Conservation (phyloP, 2,329 filamentous ascomycete genomes). For the Arthrinium phaeospermum region DNA sequence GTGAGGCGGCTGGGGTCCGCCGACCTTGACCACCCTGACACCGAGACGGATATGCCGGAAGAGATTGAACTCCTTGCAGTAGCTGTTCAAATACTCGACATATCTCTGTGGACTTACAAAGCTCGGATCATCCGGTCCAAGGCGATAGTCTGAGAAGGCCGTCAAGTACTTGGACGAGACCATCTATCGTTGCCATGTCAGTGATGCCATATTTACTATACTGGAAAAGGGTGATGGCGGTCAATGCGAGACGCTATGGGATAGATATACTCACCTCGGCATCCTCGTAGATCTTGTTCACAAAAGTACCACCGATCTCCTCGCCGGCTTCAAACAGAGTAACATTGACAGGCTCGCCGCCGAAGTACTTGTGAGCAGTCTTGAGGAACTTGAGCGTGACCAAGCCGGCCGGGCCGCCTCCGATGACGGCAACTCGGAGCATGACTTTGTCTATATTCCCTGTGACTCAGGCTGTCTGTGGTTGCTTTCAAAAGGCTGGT, state of each 20-base stretch:
- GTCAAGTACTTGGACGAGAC: constrained; percentile 53
- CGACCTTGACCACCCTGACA: constrained; percentile 38
- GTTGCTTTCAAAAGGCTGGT: not conserved
- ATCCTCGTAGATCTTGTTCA: constrained; percentile 50
- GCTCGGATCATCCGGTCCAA: constrained; percentile 46
- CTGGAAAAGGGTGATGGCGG: not conserved
- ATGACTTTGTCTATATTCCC: not conserved
- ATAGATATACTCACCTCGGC: constrained; percentile 41
- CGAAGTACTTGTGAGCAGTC: constrained; percentile 37
- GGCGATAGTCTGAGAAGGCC: constrained; percentile 51
- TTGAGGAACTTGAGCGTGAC: constrained; percentile 46
- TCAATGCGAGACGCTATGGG: not conserved
- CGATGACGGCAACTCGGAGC: constrained; percentile 42
- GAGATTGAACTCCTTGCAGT: constrained; percentile 46
- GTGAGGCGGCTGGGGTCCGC: not conserved
- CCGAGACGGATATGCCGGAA: constrained; percentile 43
- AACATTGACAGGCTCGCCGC: constrained; percentile 44
- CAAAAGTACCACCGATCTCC: constrained; percentile 49
- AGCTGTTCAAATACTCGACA: constrained; percentile 49
- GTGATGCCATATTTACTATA: not conserved
- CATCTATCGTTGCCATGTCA: constrained; percentile 31
- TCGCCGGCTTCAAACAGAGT: constrained; percentile 48
- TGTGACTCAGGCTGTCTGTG: no score
- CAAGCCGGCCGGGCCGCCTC: constrained; percentile 44
- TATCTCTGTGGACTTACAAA: constrained; percentile 49